Percentiles rank a stretch among this genome's conserved stretches.
Evolutionary conservation across 2,329 filamentous ascomycete genomes (phyloP).

Genomic region (Epichloe sp.): DNA sequence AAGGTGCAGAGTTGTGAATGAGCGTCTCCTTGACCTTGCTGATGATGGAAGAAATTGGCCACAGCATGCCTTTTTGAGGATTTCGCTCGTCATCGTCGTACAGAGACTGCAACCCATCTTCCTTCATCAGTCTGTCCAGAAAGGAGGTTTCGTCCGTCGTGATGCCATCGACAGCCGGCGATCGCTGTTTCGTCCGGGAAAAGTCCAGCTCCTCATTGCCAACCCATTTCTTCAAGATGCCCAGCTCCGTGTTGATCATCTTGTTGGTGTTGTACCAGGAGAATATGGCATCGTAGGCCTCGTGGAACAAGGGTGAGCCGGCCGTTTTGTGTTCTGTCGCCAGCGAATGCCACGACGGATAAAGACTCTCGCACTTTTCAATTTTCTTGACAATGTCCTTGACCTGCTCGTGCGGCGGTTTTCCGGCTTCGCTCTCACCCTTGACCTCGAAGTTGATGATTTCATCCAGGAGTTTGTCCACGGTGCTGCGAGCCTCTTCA

Average conservation of each 20-base stretch:
- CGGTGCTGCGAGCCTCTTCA: conserved; percentile 63
- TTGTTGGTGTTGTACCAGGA: conserved; percentile 96
- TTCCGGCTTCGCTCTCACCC: conserved; percentile 82
- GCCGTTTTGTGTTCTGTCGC: conserved; percentile 63
- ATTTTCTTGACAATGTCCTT: conserved; percentile 82
- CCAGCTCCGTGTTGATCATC: conserved; percentile 88
- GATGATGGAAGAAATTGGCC: conserved; percentile 73
- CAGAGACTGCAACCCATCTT: conserved; percentile 84
- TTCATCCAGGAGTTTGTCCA: conserved; percentile 68
- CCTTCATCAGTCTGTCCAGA: conserved; percentile 86
- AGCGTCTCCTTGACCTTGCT: conserved; percentile 86
- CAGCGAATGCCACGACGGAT: conserved; percentile 66
- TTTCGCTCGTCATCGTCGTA: conserved; percentile 52
- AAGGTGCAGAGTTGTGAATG: conserved; percentile 72
- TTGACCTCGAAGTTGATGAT: conserved; percentile 92
- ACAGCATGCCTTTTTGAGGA: conserved; percentile 60
- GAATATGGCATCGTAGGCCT: conserved; percentile 78
- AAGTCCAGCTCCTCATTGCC: conserved; percentile 94
- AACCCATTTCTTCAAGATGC: conserved; percentile 88
- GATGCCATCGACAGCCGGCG: conserved; percentile 53
- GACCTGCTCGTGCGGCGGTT: conserved; percentile 77
- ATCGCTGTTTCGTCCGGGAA: conserved; percentile 56
- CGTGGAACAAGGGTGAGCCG: conserved; percentile 61
- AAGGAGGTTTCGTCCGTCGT: conserved; percentile 82
- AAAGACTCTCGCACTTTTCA: conserved; percentile 75